Conservation (phyloP, 2,329 filamentous ascomycete genomes). For the Paecilomyces niveus region DNA sequence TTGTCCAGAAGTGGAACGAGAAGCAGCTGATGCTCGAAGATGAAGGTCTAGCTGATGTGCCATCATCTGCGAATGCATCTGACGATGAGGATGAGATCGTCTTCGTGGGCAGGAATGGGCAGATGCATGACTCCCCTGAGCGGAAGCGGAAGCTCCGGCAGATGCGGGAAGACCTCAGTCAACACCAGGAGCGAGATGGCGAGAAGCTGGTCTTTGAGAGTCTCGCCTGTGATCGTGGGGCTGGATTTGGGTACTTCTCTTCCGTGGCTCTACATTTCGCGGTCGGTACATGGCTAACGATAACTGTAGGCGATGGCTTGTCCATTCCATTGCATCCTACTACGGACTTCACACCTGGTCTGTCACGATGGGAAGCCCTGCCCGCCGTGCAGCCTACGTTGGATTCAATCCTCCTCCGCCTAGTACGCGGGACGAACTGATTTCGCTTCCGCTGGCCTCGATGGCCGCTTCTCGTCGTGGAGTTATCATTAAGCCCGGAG, state of each 20-base stretch:
- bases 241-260: slow-evolving; percentile 64
- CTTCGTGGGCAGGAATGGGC: slow-evolving; percentile 66
- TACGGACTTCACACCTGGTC: slow-evolving; percentile 84
- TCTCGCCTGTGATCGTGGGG: slow-evolving; percentile 64
- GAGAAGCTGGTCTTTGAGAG: slow-evolving; percentile 76
- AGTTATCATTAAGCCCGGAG: slow-evolving; percentile 24
- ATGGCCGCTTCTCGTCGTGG: slow-evolving; percentile 18
- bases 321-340: slow-evolving; percentile 85
- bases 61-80: slow-evolving; percentile 37
- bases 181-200: slow-evolving; percentile 40
- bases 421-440: slow-evolving; percentile 17
- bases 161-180: slow-evolving; percentile 21
- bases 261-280: background rate
- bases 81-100: slow-evolving; percentile 93
- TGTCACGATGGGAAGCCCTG: slow-evolving; percentile 62
- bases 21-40: slow-evolving; percentile 42
- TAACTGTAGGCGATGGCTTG: slow-evolving; percentile 68
- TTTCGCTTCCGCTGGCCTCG: slow-evolving; percentile 13
- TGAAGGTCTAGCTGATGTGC: slow-evolving; percentile 39
- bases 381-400: slow-evolving; percentile 74
- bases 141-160: slow-evolving; percentile 49
- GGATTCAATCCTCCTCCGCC: slow-evolving; percentile 47
- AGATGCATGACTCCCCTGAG: slow-evolving; percentile 54
- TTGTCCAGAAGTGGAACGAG: slow-evolving; percentile 57
- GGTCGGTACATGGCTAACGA: slow-evolving; percentile 10